Conservation (phyloP, 2,329 filamentous ascomycete species). For the Fusarium chaquense region DNA sequence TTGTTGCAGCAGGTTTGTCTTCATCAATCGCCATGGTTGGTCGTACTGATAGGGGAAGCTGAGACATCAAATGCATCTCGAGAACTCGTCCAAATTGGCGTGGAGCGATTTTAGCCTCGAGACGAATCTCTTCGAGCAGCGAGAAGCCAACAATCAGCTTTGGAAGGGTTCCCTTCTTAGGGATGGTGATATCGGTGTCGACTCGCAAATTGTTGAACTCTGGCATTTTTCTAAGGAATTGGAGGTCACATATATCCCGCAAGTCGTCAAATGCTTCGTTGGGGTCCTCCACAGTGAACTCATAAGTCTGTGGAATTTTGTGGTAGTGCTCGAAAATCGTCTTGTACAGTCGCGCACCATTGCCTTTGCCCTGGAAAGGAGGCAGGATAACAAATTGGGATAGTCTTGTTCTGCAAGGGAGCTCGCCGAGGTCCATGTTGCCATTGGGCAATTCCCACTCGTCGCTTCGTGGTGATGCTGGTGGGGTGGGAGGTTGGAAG, state of each 20-base stretch:
- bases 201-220: constrained; percentile 69
- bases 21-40: constrained; percentile 61
- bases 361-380: constrained; percentile 83
- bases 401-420: constrained; percentile 84
- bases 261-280: constrained; percentile 87
- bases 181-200: constrained; percentile 63
- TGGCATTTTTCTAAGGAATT: constrained; percentile 69
- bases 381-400: constrained; percentile 95
- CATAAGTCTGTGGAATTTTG: constrained; percentile 75
- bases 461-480: constrained; percentile 52
- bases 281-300: constrained; percentile 94
- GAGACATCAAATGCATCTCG: constrained; percentile 79
- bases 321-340: constrained; percentile 79
- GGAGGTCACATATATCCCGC: constrained; percentile 79
- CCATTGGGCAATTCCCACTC: constrained; percentile 60
- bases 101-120: constrained; percentile 76
- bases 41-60: constrained; percentile 67
- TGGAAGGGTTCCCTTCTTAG: constrained; percentile 61
- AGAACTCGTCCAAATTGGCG: constrained; percentile 81
- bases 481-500: constrained; percentile 63
- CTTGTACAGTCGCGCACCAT: constrained; percentile 84
- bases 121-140: constrained; percentile 67
- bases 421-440: constrained; percentile 65
- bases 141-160: constrained; percentile 68
- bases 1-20: constrained; percentile 59